These are phyloP conservation scores for Phyllostachys edulis DNA, from an alignment of 176 grass and related monocot genomes.

Conservation along the genomic window DNA sequence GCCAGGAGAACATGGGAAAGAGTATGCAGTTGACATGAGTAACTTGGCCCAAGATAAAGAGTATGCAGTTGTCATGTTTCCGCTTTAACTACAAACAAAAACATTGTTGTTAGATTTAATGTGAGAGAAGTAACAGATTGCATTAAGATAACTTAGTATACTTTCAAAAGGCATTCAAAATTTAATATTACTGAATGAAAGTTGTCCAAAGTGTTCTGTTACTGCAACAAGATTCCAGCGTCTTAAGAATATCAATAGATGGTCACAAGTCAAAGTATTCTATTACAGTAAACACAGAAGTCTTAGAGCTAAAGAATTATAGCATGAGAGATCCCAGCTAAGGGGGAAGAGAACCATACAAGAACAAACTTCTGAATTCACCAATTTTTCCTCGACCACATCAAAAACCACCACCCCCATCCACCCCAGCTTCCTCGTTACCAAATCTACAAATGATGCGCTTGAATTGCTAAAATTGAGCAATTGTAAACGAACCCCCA, in stretches of 20 bases:
- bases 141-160: not conserved
- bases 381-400: not conserved
- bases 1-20: constrained; percentile 60
- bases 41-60: not conserved
- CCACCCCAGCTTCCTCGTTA: not conserved
- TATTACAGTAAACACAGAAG: not conserved
- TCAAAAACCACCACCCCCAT: not conserved
- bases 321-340: not conserved
- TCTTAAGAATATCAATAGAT: not conserved
- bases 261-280: not conserved
- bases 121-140: not conserved
- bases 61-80: constrained; percentile 44
- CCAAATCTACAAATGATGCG: not conserved
- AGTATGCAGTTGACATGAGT: constrained; percentile 18
- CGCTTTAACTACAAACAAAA: constrained; percentile 55
- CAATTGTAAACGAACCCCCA: not conserved
- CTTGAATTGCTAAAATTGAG: constrained; percentile 8
- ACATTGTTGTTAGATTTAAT: constrained; percentile 11
- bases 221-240: not conserved
- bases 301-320: not conserved
- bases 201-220: not conserved
- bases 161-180: not conserved
- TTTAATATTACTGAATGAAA: not conserved
- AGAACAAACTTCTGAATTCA: not conserved
- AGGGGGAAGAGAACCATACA: not conserved